Evolutionary conservation across 2,329 filamentous ascomycete species (phyloP).

Genomic region (Fusarium sambucinum): DNA sequence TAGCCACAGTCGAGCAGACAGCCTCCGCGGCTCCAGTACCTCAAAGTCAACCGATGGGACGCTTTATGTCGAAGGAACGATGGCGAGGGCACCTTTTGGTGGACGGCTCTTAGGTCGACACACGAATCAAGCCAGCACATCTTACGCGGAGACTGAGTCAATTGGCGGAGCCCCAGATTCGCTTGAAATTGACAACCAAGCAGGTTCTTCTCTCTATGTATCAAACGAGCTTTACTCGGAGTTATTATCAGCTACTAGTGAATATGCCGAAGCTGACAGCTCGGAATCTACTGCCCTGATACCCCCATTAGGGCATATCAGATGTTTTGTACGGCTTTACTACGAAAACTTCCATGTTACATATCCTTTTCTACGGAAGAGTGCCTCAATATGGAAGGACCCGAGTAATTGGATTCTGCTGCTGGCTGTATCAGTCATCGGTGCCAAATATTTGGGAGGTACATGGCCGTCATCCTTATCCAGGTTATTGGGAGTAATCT

Average conservation of each 20-base stretch:
- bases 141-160: neutral
- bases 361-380: slow-evolving; percentile 32
- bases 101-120: slow-evolving; percentile 5
- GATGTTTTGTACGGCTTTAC: slow-evolving; percentile 25
- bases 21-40: slow-evolving; percentile 4
- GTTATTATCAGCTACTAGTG: neutral
- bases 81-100: slow-evolving; percentile 27
- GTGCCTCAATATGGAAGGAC: slow-evolving; percentile 6
- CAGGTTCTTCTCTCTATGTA: neutral
- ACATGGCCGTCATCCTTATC: slow-evolving; percentile 8
- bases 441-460: slow-evolving; percentile 16
- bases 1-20: neutral
- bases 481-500: slow-evolving; percentile 1
- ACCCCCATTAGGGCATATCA: slow-evolving; percentile 21
- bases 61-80: slow-evolving; percentile 23
- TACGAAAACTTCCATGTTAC: slow-evolving; percentile 31
- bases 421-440: slow-evolving; percentile 14
- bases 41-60: slow-evolving; percentile 19
- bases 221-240: slow-evolving; percentile 5
- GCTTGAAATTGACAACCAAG: neutral
- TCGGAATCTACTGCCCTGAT: neutral
- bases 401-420: slow-evolving; percentile 6
- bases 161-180: neutral
- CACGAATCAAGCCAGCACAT: neutral
- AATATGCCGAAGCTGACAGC: neutral